Base-by-base conservation (phyloP, 2,329 filamentous ascomycete species). In the Diaporthe eres region DNA sequence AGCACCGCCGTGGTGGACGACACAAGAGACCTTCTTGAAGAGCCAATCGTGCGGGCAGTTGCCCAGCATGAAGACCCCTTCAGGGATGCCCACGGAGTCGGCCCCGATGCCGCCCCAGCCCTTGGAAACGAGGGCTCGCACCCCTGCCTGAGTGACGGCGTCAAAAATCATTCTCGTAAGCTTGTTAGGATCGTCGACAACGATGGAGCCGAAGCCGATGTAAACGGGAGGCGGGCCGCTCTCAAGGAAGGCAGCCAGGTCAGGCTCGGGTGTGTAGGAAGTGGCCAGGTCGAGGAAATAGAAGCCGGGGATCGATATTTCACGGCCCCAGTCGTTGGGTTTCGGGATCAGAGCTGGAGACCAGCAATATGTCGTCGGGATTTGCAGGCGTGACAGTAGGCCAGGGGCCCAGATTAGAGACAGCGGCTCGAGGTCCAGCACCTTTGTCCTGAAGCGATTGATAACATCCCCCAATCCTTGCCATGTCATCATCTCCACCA, bases 341-440 rank as follows among this genome's bases (percentile, higher is more conserved):
- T 83, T 83, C 1, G 82, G 81, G 1, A 83, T 94, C 65, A 97
- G 85, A 1, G 93, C 90, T 0, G 94, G 93, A 0, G 94, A 96
- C 95, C 96, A 98, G 84, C 95, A 97, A 81, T 98, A 98, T 0
- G 96, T 98, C 79, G 94, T 95, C 0, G 96, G 95, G 22, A 98
- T 90, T 63, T 90, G 90, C 44, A 98, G 86, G 44, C 94, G 91
- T 60, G 91, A 92, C 19, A 97, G 86, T 82, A 98, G 90, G 4
- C 94, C 94, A 12, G 96, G 95, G 3, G 94, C 96, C 90, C 94
- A 96, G 67, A 97, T 92, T 10, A 95, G 86, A 77, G 94, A 95
- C 57, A 98, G 88, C 0, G 93, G 90, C 60, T 97, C 94, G 0
- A 98, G 86, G 37, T 94, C 93, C 1, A 98, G 88, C 19, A 90